Conservation (phyloP, 2,329 filamentous ascomycete genomes). For the Trichoderma pleuroti region DNA sequence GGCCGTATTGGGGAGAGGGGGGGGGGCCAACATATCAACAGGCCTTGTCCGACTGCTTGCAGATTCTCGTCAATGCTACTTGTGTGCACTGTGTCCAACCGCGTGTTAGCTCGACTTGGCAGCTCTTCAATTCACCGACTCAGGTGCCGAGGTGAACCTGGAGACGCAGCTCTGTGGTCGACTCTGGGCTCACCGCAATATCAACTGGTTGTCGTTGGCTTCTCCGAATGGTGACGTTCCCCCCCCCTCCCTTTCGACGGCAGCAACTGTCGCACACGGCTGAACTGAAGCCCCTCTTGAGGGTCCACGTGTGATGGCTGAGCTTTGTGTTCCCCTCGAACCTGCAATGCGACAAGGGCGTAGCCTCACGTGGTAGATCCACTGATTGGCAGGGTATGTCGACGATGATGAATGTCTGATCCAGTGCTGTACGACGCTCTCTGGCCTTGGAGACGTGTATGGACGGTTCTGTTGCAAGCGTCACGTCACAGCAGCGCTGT, state of each 20-base stretch:
- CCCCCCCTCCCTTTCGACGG: neutral
- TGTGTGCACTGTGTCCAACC: slow-evolving; percentile 6
- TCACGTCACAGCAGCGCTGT: slow-evolving; percentile 1
- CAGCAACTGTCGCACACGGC: slow-evolving; percentile 8
- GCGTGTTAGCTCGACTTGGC: slow-evolving; percentile 12
- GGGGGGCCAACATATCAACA: neutral
- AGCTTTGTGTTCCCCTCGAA: slow-evolving; percentile 20
- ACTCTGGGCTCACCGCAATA: slow-evolving; percentile 18
- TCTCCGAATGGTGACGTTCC: slow-evolving; percentile 13
- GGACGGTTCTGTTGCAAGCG: neutral
- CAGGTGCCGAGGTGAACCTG: slow-evolving; percentile 16
- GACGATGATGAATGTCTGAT: slow-evolving; percentile 8
- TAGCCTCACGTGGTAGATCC: slow-evolving; percentile 25
- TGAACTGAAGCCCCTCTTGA: slow-evolving; percentile 14
- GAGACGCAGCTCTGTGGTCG: neutral
- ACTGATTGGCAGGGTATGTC: slow-evolving; percentile 22
- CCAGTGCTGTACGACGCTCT: slow-evolving; percentile 5
- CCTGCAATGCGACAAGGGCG: slow-evolving; percentile 18
- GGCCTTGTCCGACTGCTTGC: slow-evolving; percentile 6
- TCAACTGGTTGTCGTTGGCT: neutral
- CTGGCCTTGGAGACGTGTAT: neutral
- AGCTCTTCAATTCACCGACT: slow-evolving; percentile 10
- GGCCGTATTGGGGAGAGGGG: neutral
- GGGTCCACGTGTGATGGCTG: slow-evolving; percentile 23
- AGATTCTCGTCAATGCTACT: slow-evolving; percentile 3